Evolutionary conservation across 148 eudicot species (phyloP), one percentile per base, ranked within the genome.

Genomic region (Cornus controversa): DNA sequence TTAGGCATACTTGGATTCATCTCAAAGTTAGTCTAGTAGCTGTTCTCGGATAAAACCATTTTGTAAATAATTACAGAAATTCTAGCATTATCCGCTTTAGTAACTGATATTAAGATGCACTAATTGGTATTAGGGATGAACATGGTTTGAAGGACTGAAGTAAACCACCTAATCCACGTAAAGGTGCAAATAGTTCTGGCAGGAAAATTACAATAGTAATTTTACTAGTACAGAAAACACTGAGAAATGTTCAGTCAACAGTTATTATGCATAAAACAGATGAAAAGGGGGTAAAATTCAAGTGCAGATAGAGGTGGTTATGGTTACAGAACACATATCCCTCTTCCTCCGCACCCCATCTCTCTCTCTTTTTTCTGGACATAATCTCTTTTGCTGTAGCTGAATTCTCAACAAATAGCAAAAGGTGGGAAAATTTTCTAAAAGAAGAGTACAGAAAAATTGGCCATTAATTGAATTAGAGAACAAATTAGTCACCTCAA

Each of bases 401-500:
- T 31, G 34, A 31, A 31, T 31, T 31, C 0, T 31, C 4, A 31
- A 31, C 34, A 31, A 31, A 31, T 5, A 31, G 4, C 34, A 31
- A 31, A 31, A 0, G 34, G 4, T 31, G 0, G 34, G 34, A 31
- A 31, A 31, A 31, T 31, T 31, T 31, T 31, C 34, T 31, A 31
- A 31, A 31, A 31, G 4, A 5, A 31, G 34, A 31, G 34, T 31
- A 31, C 34, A 31, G 34, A 3, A 31, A 3, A 40, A 64, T 6
- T 20, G 1, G 26, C 24, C 7, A 31, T 26, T 0, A 64, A 60
- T 18, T 10, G 47, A 58, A 69, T 29, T 2, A 68, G 16, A 71
- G 70, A 70, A n/a, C 22, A 72, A 24, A 36, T 67, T 9, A 80
- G 68, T 68, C 68, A 93, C 99, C 99, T 96, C 99, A 77, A 96